Percentiles rank a stretch among this genome's conserved stretches.
Conservation (phyloP, 768 basidiomycete genomes). For the Lactifluus pinguis region DNA sequence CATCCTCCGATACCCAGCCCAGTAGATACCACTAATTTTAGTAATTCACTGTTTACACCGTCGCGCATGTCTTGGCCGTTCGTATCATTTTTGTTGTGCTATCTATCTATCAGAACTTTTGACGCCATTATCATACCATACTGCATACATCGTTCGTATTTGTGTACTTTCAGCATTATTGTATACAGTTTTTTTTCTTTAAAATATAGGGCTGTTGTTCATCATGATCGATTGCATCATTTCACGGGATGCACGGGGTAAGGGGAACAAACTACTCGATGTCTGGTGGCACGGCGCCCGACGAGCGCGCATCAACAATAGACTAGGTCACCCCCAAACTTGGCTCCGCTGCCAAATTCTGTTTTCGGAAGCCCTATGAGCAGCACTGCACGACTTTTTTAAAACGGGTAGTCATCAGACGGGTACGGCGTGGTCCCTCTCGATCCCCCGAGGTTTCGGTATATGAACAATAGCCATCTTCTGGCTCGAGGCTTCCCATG, state of each 20-base stretch:
- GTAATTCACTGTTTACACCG: conserved; percentile 25
- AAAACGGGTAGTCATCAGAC: conserved; percentile 1
- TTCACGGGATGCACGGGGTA: background rate
- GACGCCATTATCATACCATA: conserved; percentile 13
- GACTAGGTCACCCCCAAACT: background rate
- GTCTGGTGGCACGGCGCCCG: background rate
- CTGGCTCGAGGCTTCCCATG: conserved; percentile 3
- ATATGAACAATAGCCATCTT: background rate
- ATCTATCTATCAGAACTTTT: conserved; percentile 1
- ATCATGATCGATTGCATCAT: background rate
- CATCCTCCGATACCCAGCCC: conserved; percentile 38
- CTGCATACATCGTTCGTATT: conserved; percentile 13
- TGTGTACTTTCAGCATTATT: conserved; percentile 14
- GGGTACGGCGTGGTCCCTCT: background rate
- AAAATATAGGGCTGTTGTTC: conserved; percentile 4
- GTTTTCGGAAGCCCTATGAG: background rate
- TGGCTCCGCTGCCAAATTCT: conserved; percentile 5
- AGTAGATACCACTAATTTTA: conserved; percentile 43
- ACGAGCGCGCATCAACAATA: conserved; percentile 13
- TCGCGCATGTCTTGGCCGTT: conserved; percentile 9
- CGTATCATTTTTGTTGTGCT: conserved; percentile 13
- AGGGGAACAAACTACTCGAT: background rate
- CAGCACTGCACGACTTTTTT: background rate
- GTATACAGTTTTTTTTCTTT: conserved; percentile 13
- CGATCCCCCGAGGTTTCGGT: conserved; percentile 1